These are phyloP conservation scores for Colletotrichum chrysophilum DNA, from an alignment of 2,329 filamentous ascomycete genomes.

Conservation along the genomic window DNA sequence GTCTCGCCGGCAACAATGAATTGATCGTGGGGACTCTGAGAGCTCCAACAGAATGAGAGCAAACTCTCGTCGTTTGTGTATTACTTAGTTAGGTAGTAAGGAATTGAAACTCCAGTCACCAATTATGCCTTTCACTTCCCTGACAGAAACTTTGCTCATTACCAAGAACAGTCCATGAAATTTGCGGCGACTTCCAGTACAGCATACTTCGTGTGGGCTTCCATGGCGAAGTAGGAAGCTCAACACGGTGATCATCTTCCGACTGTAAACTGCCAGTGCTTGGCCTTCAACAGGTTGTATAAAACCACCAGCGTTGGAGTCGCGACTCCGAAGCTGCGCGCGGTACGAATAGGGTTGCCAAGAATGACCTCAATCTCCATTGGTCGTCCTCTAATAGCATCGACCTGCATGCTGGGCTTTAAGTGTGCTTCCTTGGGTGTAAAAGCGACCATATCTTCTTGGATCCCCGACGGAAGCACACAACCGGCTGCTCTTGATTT, in stretches of 20 bases:
- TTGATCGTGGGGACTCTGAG: rapidly evolving
- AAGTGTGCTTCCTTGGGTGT: neutral
- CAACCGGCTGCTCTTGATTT: neutral
- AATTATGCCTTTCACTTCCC: rapidly evolving
- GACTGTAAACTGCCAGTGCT: neutral
- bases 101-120: neutral
- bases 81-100: neutral
- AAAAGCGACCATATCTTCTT: neutral
- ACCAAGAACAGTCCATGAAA: neutral
- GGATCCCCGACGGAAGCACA: neutral
- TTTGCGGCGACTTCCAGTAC: rapidly evolving
- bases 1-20: rapidly evolving
- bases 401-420: neutral
- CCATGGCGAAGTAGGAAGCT: neutral
- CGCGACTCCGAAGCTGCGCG: neutral
- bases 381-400: neutral
- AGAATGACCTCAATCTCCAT: neutral
- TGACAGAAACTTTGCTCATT: neutral
- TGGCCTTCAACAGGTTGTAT: neutral
- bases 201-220: neutral
- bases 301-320: neutral
- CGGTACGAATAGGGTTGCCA: neutral
- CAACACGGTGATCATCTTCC: neutral
- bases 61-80: neutral
- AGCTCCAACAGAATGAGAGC: neutral